Percentiles rank a stretch among this genome's conserved stretches.
These are phyloP conservation scores for Mortierella sp. DNA, from an alignment of 371 early-diverging fungal genomes.

Conservation along the genomic window DNA sequence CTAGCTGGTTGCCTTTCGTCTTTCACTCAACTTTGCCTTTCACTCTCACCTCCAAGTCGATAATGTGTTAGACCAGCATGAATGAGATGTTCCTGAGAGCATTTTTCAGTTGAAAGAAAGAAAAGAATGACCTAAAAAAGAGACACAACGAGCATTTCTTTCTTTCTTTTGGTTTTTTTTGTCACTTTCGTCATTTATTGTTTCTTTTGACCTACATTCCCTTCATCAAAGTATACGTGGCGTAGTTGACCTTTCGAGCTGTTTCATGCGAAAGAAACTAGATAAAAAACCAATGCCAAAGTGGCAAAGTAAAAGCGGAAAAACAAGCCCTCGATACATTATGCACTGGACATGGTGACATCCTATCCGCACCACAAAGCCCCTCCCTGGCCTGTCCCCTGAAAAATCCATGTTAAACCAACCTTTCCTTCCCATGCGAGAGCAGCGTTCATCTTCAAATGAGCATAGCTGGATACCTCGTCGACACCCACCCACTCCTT, in stretches of 20 bases:
- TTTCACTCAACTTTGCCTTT: neutral
- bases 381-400: too few species aligned
- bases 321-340: too few species aligned
- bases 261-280: too few species aligned
- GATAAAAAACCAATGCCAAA: too few species aligned
- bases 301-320: too few species aligned
- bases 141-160: neutral
- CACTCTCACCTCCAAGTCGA: neutral
- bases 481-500: too few species aligned
- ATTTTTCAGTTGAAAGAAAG: neutral
- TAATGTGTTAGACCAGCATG: neutral
- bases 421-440: too few species aligned
- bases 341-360: too few species aligned
- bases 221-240: neutral
- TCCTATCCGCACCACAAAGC: too few species aligned
- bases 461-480: too few species aligned
- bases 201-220: neutral
- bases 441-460: too few species aligned
- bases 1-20: neutral
- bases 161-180: neutral
- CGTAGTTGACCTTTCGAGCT: neutral
- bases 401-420: too few species aligned
- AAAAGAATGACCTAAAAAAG: neutral
- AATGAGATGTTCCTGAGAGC: slow-evolving; percentile 1
- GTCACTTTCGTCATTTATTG: neutral